These are phyloP conservation scores for Scheffersomyces ergatensis DNA, from an alignment of 805 yeast genomes.

Conservation along the genomic window DNA sequence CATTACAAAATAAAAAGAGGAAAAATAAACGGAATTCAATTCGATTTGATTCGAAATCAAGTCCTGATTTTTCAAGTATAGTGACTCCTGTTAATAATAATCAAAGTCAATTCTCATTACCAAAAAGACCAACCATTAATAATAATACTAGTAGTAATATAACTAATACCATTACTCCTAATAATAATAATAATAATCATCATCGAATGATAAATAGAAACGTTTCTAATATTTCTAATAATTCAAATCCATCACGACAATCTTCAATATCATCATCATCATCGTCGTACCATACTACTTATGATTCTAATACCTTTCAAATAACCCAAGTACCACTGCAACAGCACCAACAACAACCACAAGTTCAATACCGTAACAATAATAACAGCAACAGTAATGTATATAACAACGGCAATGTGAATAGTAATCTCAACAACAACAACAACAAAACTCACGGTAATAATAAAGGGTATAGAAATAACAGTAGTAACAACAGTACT, in stretches of 20 bases:
- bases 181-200: conserved; percentile 2
- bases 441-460: conserved; percentile 7
- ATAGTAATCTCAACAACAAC: conserved; percentile 3
- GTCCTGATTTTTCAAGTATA: conserved; percentile 14
- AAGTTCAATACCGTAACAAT: neutral
- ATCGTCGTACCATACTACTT: neutral
- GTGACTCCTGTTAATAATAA: conserved; percentile 14
- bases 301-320: neutral
- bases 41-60: conserved; percentile 23
- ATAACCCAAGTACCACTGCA: neutral
- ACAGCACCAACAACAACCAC: no score
- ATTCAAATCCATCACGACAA: neutral
- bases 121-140: conserved; percentile 6
- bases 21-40: conserved; percentile 34
- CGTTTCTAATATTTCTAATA: conserved; percentile 1
- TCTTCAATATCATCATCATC: neutral
- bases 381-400: conserved; percentile 4
- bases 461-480: conserved; percentile 10
- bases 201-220: conserved; percentile 1
- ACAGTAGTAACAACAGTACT: conserved; percentile 8
- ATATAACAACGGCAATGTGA: conserved; percentile 3
- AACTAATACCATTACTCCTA: neutral
- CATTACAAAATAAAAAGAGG: conserved; percentile 21
- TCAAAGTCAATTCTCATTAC: conserved; percentile 1
- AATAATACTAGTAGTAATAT: conserved; percentile 1